A percentile compares a stretch with the other conserved stretches of the same genome.
Evolutionary conservation across 495 filamentous ascomycete genomes (phyloP).

Genomic region (Trichoderma gamsii): DNA sequence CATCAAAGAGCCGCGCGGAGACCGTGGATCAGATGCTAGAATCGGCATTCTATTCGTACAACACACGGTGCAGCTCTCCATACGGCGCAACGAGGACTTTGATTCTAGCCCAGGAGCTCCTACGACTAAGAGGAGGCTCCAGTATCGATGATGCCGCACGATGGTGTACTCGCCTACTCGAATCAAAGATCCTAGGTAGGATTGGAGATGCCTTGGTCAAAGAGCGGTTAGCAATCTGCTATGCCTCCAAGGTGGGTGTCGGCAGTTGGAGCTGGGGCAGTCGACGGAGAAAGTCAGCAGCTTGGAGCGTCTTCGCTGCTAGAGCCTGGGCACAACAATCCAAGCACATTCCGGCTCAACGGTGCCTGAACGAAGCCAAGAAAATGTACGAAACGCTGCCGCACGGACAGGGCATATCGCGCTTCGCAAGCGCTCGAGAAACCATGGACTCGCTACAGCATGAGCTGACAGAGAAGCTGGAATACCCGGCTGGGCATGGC

Average conservation of each 20-base stretch:
- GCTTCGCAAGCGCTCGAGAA: slow-evolving; percentile 52
- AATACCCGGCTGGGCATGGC: slow-evolving; percentile 29
- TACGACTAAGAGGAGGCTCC: slow-evolving; percentile 68
- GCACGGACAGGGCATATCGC: slow-evolving; percentile 47
- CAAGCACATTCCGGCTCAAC: slow-evolving; percentile 62
- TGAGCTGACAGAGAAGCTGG: slow-evolving; percentile 49
- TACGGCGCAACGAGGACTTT: slow-evolving; percentile 75
- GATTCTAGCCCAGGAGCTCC: slow-evolving; percentile 69
- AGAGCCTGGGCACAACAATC: slow-evolving; percentile 72
- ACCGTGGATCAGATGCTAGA: slow-evolving; percentile 80
- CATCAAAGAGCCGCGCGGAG: slow-evolving; percentile 68
- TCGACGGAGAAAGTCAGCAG: slow-evolving; percentile 72
- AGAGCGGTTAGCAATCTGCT: slow-evolving; percentile 80
- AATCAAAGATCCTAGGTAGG: slow-evolving; percentile 64
- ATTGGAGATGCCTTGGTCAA: slow-evolving; percentile 73
- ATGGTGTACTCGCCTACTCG: slow-evolving; percentile 76
- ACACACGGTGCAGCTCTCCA: slow-evolving; percentile 69
- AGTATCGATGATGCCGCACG: slow-evolving; percentile 79
- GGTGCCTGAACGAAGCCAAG: slow-evolving; percentile 63
- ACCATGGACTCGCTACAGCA: slow-evolving; percentile 59
- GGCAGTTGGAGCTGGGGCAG: slow-evolving; percentile 61
- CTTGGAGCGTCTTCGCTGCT: slow-evolving; percentile 82
- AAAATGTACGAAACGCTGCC: slow-evolving; percentile 59
- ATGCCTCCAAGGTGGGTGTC: slow-evolving; percentile 60
- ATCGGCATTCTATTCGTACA: slow-evolving; percentile 82